Conservation (phyloP, 78 protist species). For the Ministeria vibrans region DNA sequence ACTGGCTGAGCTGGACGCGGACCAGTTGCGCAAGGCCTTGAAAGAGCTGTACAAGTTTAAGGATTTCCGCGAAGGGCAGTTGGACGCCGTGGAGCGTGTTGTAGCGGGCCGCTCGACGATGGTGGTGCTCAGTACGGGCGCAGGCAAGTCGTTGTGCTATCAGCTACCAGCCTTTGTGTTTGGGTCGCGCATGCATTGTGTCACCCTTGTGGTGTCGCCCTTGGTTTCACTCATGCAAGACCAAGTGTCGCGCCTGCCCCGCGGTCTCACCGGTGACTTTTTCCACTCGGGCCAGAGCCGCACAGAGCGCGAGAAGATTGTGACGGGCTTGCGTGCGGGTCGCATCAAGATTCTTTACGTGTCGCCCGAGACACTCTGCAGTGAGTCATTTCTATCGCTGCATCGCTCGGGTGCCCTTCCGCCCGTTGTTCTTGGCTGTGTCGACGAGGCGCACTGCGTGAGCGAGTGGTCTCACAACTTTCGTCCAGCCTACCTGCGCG, state of each 20-base stretch:
- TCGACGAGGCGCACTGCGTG: constrained; percentile 82
- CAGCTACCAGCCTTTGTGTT: constrained; percentile 60
- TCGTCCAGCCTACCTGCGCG: constrained; percentile 35
- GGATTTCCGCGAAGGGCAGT: constrained; percentile 55
- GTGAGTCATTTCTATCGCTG: neutral
- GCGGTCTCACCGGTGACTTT: neutral
- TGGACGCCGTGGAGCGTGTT: constrained; percentile 39
- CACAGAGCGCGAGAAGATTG: neutral
- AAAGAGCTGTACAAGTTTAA: no score
- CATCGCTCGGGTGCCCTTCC: neutral
- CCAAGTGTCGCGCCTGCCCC: constrained; percentile 25
- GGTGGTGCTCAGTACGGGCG: constrained; percentile 71
- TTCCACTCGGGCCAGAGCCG: neutral
- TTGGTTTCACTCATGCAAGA: constrained; percentile 63
- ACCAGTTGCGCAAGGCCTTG: no score
- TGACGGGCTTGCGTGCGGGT: neutral
- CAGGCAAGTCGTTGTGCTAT: constrained; percentile 75
- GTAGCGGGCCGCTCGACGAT: constrained; percentile 45
- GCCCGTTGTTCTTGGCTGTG: constrained; percentile 35
- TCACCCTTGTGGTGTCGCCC: constrained; percentile 60
- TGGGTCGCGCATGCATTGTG: no score
- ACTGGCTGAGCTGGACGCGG: no score
- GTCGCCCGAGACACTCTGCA: constrained; percentile 44
- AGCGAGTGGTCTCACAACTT: constrained; percentile 82
- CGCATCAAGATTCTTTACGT: constrained; percentile 17